Conservation (phyloP, 2,329 filamentous ascomycete genomes). For the Diaporthe longicolla region DNA sequence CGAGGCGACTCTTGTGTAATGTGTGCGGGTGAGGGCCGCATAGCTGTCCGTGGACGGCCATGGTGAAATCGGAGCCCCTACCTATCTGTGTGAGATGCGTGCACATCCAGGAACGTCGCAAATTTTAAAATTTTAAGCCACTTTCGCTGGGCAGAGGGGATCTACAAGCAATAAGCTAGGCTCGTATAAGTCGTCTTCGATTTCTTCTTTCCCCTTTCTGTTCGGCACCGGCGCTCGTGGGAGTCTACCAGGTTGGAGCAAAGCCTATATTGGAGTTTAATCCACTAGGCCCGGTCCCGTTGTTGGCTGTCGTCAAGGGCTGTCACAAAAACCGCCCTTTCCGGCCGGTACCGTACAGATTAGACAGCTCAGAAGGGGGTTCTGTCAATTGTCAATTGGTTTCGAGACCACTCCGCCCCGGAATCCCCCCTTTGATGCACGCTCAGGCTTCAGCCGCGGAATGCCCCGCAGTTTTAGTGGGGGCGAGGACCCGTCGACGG, state of each 20-base stretch:
- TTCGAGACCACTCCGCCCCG: slow-evolving; percentile 29
- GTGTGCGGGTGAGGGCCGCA: slow-evolving; percentile 13
- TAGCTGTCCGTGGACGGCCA: slow-evolving; percentile 20
- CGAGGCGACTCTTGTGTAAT: slow-evolving; percentile 2
- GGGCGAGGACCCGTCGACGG: slow-evolving; percentile 31
- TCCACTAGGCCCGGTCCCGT: not conserved
- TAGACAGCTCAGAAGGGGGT: slow-evolving; percentile 5
- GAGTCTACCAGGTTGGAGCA: slow-evolving; percentile 5
- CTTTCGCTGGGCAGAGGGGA: slow-evolving; percentile 16
- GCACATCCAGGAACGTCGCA: slow-evolving; percentile 20
- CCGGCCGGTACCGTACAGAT: slow-evolving; percentile 10
- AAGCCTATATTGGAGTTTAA: not conserved
- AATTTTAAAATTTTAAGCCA: slow-evolving; percentile 24
- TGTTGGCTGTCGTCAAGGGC: not conserved
- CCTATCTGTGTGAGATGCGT: not conserved
- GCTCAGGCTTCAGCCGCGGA: slow-evolving; percentile 36
- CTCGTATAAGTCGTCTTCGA: not conserved
- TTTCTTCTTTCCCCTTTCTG: not conserved
- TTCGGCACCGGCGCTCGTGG: not conserved
- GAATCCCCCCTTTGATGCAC: slow-evolving; percentile 38
- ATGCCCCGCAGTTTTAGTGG: slow-evolving; percentile 39
- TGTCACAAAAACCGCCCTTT: not conserved
- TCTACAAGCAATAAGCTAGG: slow-evolving; percentile 15
- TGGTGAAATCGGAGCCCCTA: slow-evolving; percentile 14
- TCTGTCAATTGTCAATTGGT: not conserved